Base-by-base conservation (phyloP, 148 eudicot genomes). In the Fagopyrum homotropicum region DNA sequence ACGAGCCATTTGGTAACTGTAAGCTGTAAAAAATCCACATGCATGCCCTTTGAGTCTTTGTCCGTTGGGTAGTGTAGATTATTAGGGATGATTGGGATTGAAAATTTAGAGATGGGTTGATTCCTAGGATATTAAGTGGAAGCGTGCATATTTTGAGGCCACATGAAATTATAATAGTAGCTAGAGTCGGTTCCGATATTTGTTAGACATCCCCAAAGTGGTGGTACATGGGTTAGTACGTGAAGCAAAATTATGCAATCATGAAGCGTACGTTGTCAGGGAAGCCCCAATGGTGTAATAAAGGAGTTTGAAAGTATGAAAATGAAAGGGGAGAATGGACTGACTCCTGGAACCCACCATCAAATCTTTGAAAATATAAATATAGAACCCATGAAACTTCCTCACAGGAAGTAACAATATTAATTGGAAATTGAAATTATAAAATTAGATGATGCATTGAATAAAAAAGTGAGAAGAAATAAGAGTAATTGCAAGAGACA, bases 271-370 rank as follows among this genome's bases (percentile, higher is more conserved):
- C 60, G 60, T 4, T 55, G 22, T 55, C 22, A 22, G 4, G 30
- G 9, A 9, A 22, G 4, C 64, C 19, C 5, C 63, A 57, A 57
- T 57, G 63, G 63, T 26, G 66, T 61, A 43, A 9, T 61, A 61
- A 9, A 4, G 44, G 6, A 59, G 64, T 59, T 59, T 59, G 26
- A 52, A n/a, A 8, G 11, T 43, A 61, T 61, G 68, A 61, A 26
- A 26, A 61, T 8, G 68, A 61, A 59, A 6, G 10, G 19, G 64
- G 35, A 43, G 43, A 61, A 61, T 3, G 68, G 68, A 29, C 22
- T 61, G 68, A 29, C 22, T 61, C 68, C 68, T 61, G 68, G 68
- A 61, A 22, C 68, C 68, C 68, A 61, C 68, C 43, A 52, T 52
- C 57, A 52, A 15, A 52, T 52, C 57, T 15, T 15, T 2, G 11